Evolutionary conservation across 1,284 basidiomycete species (phyloP), one percentile per base, ranked within the genome.

Genomic region (Phylloboletellus chloephorus): DNA sequence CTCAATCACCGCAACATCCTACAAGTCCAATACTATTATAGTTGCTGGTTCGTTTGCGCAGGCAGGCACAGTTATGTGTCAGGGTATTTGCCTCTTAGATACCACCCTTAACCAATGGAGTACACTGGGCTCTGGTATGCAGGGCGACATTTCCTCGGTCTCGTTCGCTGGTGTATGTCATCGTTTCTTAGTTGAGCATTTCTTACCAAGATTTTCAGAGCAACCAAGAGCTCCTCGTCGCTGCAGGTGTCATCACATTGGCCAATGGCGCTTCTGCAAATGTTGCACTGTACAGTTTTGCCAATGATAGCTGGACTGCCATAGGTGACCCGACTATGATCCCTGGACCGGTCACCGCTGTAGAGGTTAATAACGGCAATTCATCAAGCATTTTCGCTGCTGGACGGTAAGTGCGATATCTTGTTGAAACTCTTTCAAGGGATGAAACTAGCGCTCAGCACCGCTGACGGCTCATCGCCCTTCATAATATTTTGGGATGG

Each of bases 401-500:
- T 31, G 95, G 95, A 44, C 76, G 77, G 80, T 87, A 48, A 56
- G 78, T 64, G 4, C 9, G 3, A 9, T 26, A 16, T 44, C 37
- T 23, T 31, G 12, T 45, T 21, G 19, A 33, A 16, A 30, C 5
- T 7, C 11, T 13, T 33, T 37, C 8, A 26, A 30, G 28, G 40
- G 32, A 31, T 22, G 12, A 21, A 37, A 2, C n/a, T 39, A 42
- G 25, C 41, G 34, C 48, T 32, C 34, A 80, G 78, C 26, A 71
- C 78, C 4, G 64, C 61, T 7, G 74, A 82, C 47, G 79, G 76
- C 21, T 69, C 72, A 7, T 66, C 72, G 1, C 70, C 88, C 0
- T 95, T 90, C 67, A 64, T 96, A 44, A 71, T 76, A 31, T 84
- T 79, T 54, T 96, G 88, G 87, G 75, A 95, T 58, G 92, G 92